Conservation (phyloP, 306 rosid species). For the Alnus glutinosa region DNA sequence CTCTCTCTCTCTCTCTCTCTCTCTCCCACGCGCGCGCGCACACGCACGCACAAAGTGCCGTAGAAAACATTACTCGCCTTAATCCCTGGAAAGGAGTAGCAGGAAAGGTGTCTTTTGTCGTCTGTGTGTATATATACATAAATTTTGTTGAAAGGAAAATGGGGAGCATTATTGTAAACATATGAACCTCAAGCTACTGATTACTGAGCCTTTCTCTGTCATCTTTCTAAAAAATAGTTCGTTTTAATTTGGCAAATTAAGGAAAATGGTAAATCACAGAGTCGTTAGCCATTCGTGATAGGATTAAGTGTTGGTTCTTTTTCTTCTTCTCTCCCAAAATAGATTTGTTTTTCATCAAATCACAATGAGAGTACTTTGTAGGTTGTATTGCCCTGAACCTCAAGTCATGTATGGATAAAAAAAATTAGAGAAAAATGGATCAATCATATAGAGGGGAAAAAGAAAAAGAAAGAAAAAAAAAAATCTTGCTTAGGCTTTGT, state of each 20-base stretch:
- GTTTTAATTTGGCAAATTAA: neutral
- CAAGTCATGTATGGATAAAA: no score
- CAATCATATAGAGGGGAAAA: no score
- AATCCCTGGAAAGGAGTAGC: neutral
- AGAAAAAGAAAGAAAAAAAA: no score
- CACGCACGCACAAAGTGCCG: no score
- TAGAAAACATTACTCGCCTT: no score
- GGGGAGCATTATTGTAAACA: no score
- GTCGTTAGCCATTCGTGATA: neutral
- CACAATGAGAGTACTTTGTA: no score
- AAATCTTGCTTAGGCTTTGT: neutral
- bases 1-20: slow-evolving; percentile 8
- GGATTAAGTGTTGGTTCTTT: neutral
- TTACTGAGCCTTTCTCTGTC: no score
- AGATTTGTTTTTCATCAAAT: neutral
- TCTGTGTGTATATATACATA: neutral
- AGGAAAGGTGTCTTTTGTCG: neutral
- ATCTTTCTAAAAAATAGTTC: neutral
- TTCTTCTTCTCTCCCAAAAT: neutral
- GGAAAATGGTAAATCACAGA: neutral
- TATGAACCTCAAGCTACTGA: no score
- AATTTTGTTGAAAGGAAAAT: no score
- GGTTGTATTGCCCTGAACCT: no score
- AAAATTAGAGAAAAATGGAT: no score
- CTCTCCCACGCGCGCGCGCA: neutral